Evolutionary conservation across 2,329 filamentous ascomycete genomes (phyloP).

Genomic region (Apiospora marii): DNA sequence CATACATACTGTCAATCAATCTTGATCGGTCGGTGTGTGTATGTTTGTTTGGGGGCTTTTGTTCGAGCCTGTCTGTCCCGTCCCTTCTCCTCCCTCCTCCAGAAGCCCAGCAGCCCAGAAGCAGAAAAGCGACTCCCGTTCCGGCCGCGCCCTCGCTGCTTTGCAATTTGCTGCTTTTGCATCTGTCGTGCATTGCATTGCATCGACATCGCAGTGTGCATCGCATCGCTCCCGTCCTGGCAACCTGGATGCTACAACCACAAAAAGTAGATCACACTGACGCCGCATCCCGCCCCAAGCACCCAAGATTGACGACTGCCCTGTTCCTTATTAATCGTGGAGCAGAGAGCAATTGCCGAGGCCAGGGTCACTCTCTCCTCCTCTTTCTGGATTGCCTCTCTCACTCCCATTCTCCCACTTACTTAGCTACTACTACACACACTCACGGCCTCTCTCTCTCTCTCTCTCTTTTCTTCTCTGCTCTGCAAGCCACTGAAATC

Average conservation of each 20-base stretch:
- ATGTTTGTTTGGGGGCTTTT: not conserved
- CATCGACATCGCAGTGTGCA: slow-evolving; percentile 11
- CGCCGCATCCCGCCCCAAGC: not conserved
- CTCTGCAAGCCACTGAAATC: not conserved
- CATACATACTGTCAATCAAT: not conserved
- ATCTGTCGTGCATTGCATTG: slow-evolving; percentile 21
- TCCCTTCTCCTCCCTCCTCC: not conserved
- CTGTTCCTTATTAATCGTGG: not conserved
- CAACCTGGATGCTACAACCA: not conserved
- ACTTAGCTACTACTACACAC: too few species aligned
- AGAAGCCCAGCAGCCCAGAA: not conserved
- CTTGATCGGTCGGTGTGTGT: not conserved
- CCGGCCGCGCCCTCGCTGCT: not conserved
- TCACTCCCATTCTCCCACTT: not conserved
- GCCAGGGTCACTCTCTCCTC: not conserved
- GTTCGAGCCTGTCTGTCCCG: not conserved
- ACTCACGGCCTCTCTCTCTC: too few species aligned
- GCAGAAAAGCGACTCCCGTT: not conserved
- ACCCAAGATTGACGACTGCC: not conserved
- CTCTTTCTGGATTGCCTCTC: not conserved
- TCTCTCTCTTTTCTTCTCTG: not conserved
- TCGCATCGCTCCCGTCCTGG: slow-evolving; percentile 15
- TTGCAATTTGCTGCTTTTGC: slow-evolving; percentile 1
- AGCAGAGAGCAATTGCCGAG: slow-evolving; percentile 5
- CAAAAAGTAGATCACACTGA: not conserved